phyloP scores from a whole-genome alignment of 352 stramenopile genomes.

The Pythium scleroteichum region DNA sequence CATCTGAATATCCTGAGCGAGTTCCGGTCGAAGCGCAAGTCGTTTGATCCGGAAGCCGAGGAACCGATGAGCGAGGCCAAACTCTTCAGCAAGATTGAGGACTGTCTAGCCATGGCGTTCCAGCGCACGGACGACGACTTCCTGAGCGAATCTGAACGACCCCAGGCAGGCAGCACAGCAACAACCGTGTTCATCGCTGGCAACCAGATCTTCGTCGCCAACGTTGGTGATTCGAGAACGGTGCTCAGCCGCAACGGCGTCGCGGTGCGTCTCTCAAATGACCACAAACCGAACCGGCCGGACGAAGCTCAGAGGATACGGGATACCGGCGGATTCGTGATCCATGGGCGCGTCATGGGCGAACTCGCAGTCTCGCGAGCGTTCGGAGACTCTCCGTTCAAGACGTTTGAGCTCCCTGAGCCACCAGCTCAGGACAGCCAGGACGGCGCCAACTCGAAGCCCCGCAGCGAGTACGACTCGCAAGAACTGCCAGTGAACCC shows the following conservation, averaged over 20 bases:
- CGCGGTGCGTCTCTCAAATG: slow-evolving; percentile 92
- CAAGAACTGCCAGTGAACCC: slow-evolving; percentile 80
- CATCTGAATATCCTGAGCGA: slow-evolving; percentile 68
- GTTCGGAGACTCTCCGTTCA: slow-evolving; percentile 95
- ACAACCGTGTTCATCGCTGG: slow-evolving; percentile 94
- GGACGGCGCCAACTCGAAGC: slow-evolving; percentile 42
- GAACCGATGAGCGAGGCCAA: slow-evolving; percentile 22
- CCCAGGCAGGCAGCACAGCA: slow-evolving; percentile 91
- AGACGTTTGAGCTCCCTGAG: slow-evolving; percentile 83
- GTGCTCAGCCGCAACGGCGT: slow-evolving; percentile 89
- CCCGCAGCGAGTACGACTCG: slow-evolving; percentile 70
- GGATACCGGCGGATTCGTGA: slow-evolving; percentile 91
- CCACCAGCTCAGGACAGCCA: slow-evolving; percentile 28
- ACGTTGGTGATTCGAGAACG: slow-evolving; percentile 96
- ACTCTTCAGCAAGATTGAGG: slow-evolving; percentile 33
- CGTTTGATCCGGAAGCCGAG: slow-evolving; percentile 44
- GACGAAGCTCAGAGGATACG: slow-evolving; percentile 95
- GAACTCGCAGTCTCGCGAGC: slow-evolving; percentile 80
- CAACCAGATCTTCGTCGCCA: slow-evolving; percentile 92
- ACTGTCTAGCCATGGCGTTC: slow-evolving; percentile 56
- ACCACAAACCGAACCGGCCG: slow-evolving; percentile 94
- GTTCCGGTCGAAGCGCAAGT: slow-evolving; percentile 52
- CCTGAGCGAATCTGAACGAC: slow-evolving; percentile 56
- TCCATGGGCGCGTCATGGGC: slow-evolving; percentile 93
- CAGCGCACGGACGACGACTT: slow-evolving; percentile 78